Evolutionary conservation across 169 alveolate genomes (phyloP), one percentile per base, ranked within the genome.

Genomic region (Plasmodium falciparum): DNA sequence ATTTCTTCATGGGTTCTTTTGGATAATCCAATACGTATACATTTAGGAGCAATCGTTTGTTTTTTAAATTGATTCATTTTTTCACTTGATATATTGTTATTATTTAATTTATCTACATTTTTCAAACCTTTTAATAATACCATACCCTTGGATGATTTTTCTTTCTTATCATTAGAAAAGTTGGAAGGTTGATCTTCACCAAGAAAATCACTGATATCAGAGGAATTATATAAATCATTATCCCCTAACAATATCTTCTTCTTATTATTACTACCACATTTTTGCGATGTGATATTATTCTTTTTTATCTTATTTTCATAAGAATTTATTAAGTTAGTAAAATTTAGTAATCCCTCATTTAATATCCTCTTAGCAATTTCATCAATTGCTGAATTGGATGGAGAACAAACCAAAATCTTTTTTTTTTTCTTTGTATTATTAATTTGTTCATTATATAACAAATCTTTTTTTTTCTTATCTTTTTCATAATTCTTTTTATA

Each of bases 341-440:
- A 70, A 58, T 83, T 83, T 70, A 83, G 58, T 47, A 83, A 58
- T 5, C 91, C 91, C 20, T 83, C 91, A 83, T 83, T 83, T 50
- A 83, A 62, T 20, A 83, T 67, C 65, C 99, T 95, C 73, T 98
- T 94, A 15, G 98, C 98, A 52, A 99, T 98, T 92, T 98, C 99
- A 93, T 99, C 99, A 15, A 99, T 97, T 0, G 99, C 99, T 7
- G 99, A 99, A 89, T 99, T 99, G 54, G 99, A 98, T 29, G 99
- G 99, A 17, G 99, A 99, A 86, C 99, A 99, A 63, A 99, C 97
- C 59, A 99, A 93, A 59, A 99, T 95, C 56, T 96, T 93, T 39
- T 50, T 93, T 39, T 50, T 92, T 85, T 52, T 92, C 73, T 67
- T 74, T 74, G 20, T 54, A 22, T 13, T 56, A 59, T 33, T 63